Evolutionary conservation across 768 basidiomycete species (phyloP), one percentile per base, ranked within the genome.

Genomic region (Pisolithus microcarpus): DNA sequence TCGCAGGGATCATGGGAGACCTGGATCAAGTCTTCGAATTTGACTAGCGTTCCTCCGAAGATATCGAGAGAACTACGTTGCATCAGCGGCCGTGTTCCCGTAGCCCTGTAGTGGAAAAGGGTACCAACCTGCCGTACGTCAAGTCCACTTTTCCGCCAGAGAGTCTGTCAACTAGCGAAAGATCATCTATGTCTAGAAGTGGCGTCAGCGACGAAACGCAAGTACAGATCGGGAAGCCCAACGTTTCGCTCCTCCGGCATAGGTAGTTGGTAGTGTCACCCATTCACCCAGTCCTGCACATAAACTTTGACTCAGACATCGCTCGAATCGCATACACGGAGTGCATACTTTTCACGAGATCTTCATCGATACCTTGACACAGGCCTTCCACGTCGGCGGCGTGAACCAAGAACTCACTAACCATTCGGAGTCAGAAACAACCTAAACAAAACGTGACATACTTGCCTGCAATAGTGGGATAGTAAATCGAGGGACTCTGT

Each of bases 341-440:
- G 24, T 26, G 71, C 85, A 52, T 52, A 89, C 94, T 83, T 54
- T 68, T 56, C 3, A 98, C 95, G 4, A 99, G 77, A 16, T 84
- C 82, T 61, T 91, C 81, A 65, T 99, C 96, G 52, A 98, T 93
- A 1, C 96, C 96, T 70, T 93, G 83, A 65, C 96, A 98, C 21
- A 98, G 71, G 0, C 96, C 96, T 67, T 99, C 96, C 8, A 99
- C 94, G 57, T 98, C 96, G n/a, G 96, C 96, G 0, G 96, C 95
- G 67, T 99, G 96, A 24, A 99, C 76, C 40, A 99, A 71, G 57
- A 99, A 90, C 64, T 98, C 96, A 57, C 93, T 93, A 56, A 52
- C 43, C 44, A 42, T 37, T 19, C 26, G 38, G 21, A 46, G 38
- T 64, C 60, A 64, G 56, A 39, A 9, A 7, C 26, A 36, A 18